Base-by-base conservation (phyloP, 495 filamentous ascomycete genomes). In the Amniculicola lignicola region DNA sequence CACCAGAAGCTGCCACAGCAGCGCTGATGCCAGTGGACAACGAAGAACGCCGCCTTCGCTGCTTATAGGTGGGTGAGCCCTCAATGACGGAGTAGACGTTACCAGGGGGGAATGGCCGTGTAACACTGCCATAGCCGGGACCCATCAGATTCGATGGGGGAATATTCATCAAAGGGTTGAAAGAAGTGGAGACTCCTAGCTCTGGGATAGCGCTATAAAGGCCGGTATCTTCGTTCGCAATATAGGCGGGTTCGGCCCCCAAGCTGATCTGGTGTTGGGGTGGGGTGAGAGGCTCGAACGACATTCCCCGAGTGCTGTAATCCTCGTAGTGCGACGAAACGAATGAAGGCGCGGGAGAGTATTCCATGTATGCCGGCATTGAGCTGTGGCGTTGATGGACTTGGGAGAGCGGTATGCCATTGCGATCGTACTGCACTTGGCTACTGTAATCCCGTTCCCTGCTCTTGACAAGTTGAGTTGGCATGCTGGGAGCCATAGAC, bases 51-150 rank as follows among this genome's bases (percentile, higher is more conserved):
- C 93, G 82, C 65, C 93, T 81, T 54, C 93, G 82, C 75, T 96
- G 94, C 79, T 98, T 98, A 75, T 98, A 98, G 10, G 92, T 96
- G 21, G 93, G 93, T 4, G 93, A 98, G 18, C 93, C 93, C 74
- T 98, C 93, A 62, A 98, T 90, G 38, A 96, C 88, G 12, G 91
- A 92, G 77, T 95, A 98, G 50, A 90, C 84, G 64, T 88, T 93
- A 64, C 84, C 88, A 22, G 79, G 69, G 14, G 82, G 81, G 63
- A 85, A 95, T 33, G 81, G 77, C 31, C 90, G 82, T 24, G 83
- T 72, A 24, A 79, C 77, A 7, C 77, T 70, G 15, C 85, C 79
- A 70, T 86, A 96, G 57, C 88, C 86, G 27, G 83, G 80, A 35
- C 79, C 86, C 29, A 87, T 80, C 52, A 95, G 71, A 67, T 92